These are phyloP conservation scores for Ogataea kodamae DNA, from an alignment of 805 yeast species.

Conservation along the genomic window DNA sequence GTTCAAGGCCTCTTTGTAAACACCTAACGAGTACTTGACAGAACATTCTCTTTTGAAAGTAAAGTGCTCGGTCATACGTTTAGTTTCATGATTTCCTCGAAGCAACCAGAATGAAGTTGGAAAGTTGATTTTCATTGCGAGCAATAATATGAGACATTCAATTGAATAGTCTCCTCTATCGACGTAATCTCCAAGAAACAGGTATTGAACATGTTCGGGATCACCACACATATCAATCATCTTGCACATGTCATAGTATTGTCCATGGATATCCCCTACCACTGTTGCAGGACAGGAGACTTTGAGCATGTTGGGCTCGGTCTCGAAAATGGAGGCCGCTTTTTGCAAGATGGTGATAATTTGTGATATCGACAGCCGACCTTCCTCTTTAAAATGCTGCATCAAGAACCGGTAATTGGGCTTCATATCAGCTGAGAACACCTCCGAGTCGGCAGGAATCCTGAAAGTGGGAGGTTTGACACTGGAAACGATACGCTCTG, in stretches of 20 bases:
- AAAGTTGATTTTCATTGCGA: slow-evolving; percentile 73
- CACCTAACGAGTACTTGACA: slow-evolving; percentile 65
- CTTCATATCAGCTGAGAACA: slow-evolving; percentile 56
- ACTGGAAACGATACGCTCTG: slow-evolving; percentile 48
- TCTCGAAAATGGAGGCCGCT: slow-evolving; percentile 59
- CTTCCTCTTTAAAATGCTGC: slow-evolving; percentile 76
- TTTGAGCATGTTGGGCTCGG: slow-evolving; percentile 74
- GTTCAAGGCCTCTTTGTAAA: slow-evolving; percentile 69
- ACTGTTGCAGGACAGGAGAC: slow-evolving; percentile 92
- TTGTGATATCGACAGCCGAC: slow-evolving; percentile 70
- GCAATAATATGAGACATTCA: slow-evolving; percentile 74
- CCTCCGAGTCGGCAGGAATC: slow-evolving; percentile 64
- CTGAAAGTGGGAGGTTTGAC: slow-evolving; percentile 65
- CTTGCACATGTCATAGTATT: slow-evolving; percentile 84
- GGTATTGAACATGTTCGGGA: slow-evolving; percentile 68
- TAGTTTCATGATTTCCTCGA: slow-evolving; percentile 94
- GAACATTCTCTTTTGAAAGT: slow-evolving; percentile 89
- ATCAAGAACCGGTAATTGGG: slow-evolving; percentile 74
- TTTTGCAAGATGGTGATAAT: slow-evolving; percentile 57
- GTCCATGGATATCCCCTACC: slow-evolving; percentile 98
- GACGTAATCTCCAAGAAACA: slow-evolving; percentile 92
- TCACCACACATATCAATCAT: slow-evolving; percentile 91
- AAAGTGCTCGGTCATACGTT: slow-evolving; percentile 88
- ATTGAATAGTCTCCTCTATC: slow-evolving; percentile 92
- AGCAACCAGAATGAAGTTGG: slow-evolving; percentile 75